Evolutionary conservation across 139 green algal genomes (phyloP).

Genomic region (Tetraselmis chui): DNA sequence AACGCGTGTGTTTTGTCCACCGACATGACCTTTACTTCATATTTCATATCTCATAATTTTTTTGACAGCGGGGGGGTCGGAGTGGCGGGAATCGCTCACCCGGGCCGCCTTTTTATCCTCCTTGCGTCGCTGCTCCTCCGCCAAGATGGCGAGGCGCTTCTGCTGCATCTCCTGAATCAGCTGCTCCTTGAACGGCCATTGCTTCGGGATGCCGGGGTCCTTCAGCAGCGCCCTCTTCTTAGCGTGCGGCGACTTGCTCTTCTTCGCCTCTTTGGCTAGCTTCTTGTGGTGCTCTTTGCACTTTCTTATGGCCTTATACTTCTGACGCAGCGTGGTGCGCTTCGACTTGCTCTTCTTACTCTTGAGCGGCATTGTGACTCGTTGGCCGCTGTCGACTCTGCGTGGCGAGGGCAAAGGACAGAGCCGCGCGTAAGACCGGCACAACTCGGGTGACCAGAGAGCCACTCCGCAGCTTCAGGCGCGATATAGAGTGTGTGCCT

Average conservation of each 20-base stretch:
- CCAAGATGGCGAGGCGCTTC: conserved; percentile 39
- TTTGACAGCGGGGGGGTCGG: too few relatives aligned
- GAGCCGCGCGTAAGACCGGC: too few relatives aligned
- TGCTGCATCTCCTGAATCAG: conserved; percentile 84
- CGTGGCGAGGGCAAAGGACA: too few relatives aligned
- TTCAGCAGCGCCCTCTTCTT: conserved; percentile 59
- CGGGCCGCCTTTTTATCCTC: conserved; percentile 45
- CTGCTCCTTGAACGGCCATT: conserved; percentile 94
- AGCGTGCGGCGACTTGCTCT: conserved; percentile 29
- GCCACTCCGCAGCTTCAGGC: too few relatives aligned
- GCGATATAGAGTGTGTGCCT: too few relatives aligned
- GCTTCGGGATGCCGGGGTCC: conserved; percentile 85
- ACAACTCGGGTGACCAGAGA: too few relatives aligned
- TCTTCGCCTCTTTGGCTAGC: conserved; percentile 70
- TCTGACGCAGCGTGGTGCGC: conserved; percentile 80
- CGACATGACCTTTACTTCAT: too few relatives aligned
- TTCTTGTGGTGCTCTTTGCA: conserved; percentile 88
- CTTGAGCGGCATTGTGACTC: conserved; percentile 70
- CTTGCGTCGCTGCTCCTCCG: conserved; percentile 57
- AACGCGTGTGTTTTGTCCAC: too few relatives aligned
- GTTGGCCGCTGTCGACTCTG: too few relatives aligned
- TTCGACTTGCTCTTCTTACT: conserved; percentile 86
- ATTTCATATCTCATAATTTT: too few relatives aligned
- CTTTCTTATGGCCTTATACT: conserved; percentile 85
- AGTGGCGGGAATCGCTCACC: conserved; percentile 13